phyloP scores from a whole-genome alignment of 306 rosid genomes.

The Senna siamea region DNA sequence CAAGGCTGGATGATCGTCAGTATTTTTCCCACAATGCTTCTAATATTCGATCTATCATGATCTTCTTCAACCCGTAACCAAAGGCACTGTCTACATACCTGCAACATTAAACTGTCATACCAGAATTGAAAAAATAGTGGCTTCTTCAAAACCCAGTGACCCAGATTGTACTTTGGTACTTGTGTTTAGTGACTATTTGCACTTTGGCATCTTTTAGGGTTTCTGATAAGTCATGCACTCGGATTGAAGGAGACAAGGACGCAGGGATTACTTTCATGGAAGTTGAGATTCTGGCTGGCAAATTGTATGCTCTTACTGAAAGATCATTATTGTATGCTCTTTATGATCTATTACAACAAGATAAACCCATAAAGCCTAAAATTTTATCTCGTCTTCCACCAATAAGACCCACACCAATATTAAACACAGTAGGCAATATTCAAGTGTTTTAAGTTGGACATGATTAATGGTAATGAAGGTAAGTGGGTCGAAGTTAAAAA shows the following conservation, averaged over 20 bases:
- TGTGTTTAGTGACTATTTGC: accelerated
- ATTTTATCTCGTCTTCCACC: neutral
- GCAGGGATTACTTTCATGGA: neutral
- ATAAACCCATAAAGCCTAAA: neutral
- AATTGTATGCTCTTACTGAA: neutral
- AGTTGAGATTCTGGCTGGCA: neutral
- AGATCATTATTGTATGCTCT: neutral
- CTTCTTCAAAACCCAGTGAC: neutral
- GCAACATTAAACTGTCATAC: no score
- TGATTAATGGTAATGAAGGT: neutral
- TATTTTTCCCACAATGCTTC: no score
- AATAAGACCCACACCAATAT: no score
- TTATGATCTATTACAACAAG: neutral
- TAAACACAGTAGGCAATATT: no score
- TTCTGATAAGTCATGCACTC: neutral
- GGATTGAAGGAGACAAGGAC: neutral
- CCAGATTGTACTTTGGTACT: neutral
- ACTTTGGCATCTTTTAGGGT: neutral
- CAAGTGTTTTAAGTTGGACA: neutral
- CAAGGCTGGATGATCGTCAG: constrained; percentile 1
- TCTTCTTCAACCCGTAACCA: neutral
- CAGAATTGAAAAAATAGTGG: neutral
- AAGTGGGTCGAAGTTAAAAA: neutral
- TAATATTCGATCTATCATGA: no score
- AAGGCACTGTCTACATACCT: neutral